Evolutionary conservation across 306 rosid species (phyloP), one percentile per base, ranked within the genome.

Genomic region (Astragalus glycyphyllos): DNA sequence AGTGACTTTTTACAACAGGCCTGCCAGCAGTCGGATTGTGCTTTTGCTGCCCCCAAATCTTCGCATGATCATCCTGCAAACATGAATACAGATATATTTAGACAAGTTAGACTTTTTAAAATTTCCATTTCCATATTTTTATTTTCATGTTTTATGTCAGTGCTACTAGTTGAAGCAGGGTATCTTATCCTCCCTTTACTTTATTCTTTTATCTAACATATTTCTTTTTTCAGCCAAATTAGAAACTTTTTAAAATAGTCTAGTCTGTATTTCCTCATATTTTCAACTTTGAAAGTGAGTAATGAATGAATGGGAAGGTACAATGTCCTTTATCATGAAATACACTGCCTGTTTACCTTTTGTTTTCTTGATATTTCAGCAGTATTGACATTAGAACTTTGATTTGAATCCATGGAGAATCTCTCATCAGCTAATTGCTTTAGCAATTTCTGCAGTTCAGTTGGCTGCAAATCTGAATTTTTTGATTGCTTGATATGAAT

Each of bases 391-490:
- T 38, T 65, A 15, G 82, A 78, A 58, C 67, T 70, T 79, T 23
- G 80, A 29, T 65, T 78, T 54, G 73, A 73, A 68, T 77, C 81
- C 58, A 75, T 83, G 16, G 83, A 83, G 84, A 90, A 94, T 64
- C 88, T 80, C 78, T 89, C 84, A 23, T 90, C 91, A 0, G 96
- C 97, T 77, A 84, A 77, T 66, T 87, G 83, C 84, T 90, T 90
- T 14, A 94, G 81, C 78, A 79, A 37, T 59, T 83, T 87, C 86
- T 88, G 97, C 72, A 94, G 79, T 44, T 94, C 97, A 20, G 77
- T 40, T 0, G 85, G 83, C 35, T 69, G 81, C 73, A 84, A 65
- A 54, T 77, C 83, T 61, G 98, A 94, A 15, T 66, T 82, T 49
- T 74, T 86, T 29, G 79, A 76, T 80, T 94, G 97, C 86, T 84